Evolutionary conservation across 2,329 filamentous ascomycete species (phyloP).

Genomic region (Elsinoe ampelina): DNA sequence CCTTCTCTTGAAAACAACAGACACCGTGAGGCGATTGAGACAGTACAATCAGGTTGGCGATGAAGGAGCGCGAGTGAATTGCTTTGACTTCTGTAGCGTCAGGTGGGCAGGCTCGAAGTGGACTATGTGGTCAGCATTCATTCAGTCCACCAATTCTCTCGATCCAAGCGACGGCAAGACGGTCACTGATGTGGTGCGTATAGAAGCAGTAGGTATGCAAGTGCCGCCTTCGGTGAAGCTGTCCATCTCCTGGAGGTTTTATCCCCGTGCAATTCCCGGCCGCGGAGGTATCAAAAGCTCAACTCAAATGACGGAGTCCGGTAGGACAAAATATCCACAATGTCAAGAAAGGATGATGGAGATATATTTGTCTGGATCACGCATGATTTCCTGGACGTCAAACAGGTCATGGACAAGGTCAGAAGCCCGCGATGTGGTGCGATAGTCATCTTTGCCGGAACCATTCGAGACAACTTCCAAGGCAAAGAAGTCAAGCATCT

Average conservation of each 20-base stretch:
- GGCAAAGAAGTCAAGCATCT: conserved; percentile 64
- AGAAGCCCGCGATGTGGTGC: conserved; percentile 65
- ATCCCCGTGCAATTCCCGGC: not conserved
- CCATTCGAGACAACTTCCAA: conserved; percentile 66
- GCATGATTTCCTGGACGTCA: conserved; percentile 48
- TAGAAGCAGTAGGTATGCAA: not conserved
- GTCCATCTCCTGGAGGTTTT: not conserved
- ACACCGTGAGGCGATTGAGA: no score
- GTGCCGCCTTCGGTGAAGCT: not conserved
- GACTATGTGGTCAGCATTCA: no score
- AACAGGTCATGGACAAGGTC: conserved; percentile 54
- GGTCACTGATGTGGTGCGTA: no score
- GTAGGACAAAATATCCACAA: not conserved
- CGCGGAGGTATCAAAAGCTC: not conserved
- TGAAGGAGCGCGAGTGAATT: no score
- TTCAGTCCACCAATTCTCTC: no score
- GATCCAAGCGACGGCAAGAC: no score
- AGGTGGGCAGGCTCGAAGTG: no score
- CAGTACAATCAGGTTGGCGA: no score
- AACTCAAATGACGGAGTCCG: not conserved
- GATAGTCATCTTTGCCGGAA: conserved; percentile 68
- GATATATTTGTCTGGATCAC: conserved; percentile 61
- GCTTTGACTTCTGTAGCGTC: no score
- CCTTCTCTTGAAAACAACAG: no score
- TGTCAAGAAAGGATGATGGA: not conserved